Evolutionary conservation across 73 alveolate species (phyloP).

Genomic region (Tetrahymena malaccensis): DNA sequence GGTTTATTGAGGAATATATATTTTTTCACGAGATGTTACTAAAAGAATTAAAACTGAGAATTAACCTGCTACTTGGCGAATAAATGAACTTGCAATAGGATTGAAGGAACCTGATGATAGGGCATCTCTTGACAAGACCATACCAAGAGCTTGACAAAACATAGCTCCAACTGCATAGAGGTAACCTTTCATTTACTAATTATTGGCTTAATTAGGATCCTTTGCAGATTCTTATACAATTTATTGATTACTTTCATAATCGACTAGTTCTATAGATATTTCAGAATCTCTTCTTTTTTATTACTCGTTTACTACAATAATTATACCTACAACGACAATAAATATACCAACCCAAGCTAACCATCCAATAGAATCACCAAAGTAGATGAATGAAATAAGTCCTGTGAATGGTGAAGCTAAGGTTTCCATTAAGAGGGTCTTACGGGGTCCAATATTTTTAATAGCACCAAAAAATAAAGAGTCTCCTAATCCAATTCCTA

Average conservation of each 20-base stretch:
- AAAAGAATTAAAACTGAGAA: background rate
- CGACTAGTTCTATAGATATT: background rate
- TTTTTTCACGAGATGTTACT: background rate
- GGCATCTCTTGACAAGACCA: background rate
- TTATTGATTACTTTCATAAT: background rate
- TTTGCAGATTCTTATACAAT: background rate
- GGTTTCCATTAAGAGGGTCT: background rate
- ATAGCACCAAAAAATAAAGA: background rate
- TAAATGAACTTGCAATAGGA: background rate
- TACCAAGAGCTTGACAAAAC: background rate
- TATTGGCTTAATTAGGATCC: background rate
- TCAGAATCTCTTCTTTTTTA: background rate
- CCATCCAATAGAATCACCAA: background rate
- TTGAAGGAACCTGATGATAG: background rate
- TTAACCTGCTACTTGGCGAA: background rate
- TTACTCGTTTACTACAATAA: background rate
- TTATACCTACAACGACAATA: background rate
- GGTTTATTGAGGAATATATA: background rate
- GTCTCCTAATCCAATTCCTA: background rate
- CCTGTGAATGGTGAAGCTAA: background rate
- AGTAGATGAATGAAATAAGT: background rate
- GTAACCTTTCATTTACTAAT: background rate
- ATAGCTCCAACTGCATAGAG: background rate
- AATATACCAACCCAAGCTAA: background rate
- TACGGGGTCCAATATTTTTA: background rate